Percentiles rank a stretch among this genome's conserved stretches.
Conservation (phyloP, 2,329 filamentous ascomycete species). For the Triangularia verruculosa region DNA sequence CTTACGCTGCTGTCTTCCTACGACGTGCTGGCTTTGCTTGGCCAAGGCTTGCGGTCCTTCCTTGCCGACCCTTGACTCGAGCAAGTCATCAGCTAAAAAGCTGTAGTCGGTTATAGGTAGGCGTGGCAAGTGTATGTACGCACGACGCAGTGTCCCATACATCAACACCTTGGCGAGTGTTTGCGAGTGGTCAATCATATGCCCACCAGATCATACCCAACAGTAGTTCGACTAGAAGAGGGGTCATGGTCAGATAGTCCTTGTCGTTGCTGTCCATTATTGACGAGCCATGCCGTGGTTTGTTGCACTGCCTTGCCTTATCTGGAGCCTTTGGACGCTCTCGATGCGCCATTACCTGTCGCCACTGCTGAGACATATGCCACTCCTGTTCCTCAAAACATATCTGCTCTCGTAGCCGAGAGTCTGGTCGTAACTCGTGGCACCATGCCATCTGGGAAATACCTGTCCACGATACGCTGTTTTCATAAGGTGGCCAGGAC, state of each 20-base stretch:
- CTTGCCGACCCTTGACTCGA: slow-evolving; percentile 1
- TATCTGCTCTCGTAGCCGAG: neutral
- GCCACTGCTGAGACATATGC: neutral
- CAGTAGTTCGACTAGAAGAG: no score
- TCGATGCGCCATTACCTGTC: neutral
- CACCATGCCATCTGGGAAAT: neutral
- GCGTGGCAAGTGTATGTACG: neutral
- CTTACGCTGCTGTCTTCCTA: neutral
- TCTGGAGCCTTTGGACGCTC: neutral
- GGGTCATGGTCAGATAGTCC: neutral
- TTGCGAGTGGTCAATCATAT: neutral
- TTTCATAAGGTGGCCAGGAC: neutral
- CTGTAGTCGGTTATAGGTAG: neutral
- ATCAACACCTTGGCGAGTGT: neutral
- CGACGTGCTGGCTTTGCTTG: neutral
- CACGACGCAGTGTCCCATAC: neutral
- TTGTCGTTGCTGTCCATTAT: neutral
- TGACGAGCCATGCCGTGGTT: neutral
- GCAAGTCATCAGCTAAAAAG: neutral
- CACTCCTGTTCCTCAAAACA: neutral
- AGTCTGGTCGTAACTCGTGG: neutral
- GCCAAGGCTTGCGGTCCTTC: neutral
- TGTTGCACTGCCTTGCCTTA: neutral
- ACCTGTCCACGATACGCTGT: neutral
- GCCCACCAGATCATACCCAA: neutral